Base-by-base conservation (phyloP, 2,329 filamentous ascomycete genomes). In the Beauveria caledonica region DNA sequence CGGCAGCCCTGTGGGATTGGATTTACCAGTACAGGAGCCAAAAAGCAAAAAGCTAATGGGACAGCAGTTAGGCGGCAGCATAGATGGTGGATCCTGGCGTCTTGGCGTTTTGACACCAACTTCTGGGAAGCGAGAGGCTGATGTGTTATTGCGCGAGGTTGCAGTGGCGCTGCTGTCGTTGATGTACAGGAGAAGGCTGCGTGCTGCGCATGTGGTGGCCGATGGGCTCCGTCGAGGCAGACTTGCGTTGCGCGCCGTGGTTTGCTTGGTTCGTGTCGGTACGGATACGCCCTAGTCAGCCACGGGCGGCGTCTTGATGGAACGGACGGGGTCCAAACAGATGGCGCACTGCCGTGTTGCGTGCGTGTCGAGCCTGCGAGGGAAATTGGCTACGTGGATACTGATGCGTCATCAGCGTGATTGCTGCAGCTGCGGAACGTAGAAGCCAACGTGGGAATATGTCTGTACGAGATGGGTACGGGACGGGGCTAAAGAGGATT, bases 351-450 rank as follows among this genome's bases (percentile, higher is more conserved):
- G 36, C 45, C 48, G 25, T 51, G 56, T 56, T 49, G 46, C 39
- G 46, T 50, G 46, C 56, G 45, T 50, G 44, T 42, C 45, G 25
- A 52, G 29, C 39, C 13, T 36, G 45, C 13, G 55, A 27, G 55
- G 55, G 57, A 53, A 27, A 53, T 59, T 52, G 39, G 27, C 23
- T 52, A 52, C 57, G 57, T 59, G 57, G 57, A 59, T 59, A 59
- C 57, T 40, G 11, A 42, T 53, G 57, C 57, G 49, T 59, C 57
- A 59, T 59, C 36, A 58, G 56, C 36, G 23, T 50, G 46, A 42
- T 51, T 51, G 51, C 27, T 57, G 44, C 54, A 57, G 21, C 33
- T 13, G 46, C 56, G 39, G 45, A 36, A 21, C 44, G 29, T 13
- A 4, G 10, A 45, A 19, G 15, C 10, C 15, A 44, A 40, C 17